Conservation (phyloP, 2,329 filamentous ascomycete species). For the Xylaria digitata region DNA sequence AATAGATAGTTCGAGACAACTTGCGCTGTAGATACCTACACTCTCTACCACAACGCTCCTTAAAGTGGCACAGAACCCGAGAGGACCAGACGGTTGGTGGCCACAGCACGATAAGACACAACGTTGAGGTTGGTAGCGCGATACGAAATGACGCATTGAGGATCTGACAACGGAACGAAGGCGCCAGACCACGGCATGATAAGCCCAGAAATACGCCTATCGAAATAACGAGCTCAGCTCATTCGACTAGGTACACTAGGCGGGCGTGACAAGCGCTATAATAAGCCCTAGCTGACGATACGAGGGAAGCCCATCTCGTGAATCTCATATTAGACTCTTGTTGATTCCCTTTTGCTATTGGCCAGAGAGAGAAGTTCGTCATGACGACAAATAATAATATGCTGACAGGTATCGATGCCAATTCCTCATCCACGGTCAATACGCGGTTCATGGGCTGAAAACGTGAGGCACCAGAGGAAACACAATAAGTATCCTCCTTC, state of each 20-base stretch:
- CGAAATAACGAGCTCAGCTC: conserved; percentile 30
- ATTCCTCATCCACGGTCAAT: too few species aligned
- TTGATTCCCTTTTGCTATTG: conserved; percentile 9
- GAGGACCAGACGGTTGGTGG: background rate
- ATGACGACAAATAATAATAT: background rate
- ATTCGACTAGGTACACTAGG: conserved; percentile 12
- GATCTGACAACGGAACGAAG: conserved; percentile 3
- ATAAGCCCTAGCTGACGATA: conserved; percentile 19
- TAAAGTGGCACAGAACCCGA: background rate
- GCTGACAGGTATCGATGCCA: too few species aligned
- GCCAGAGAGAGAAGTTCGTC: background rate
- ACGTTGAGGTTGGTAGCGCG: background rate
- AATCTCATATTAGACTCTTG: conserved; percentile 2
- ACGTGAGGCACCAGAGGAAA: too few species aligned
- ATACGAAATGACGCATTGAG: conserved; percentile 12
- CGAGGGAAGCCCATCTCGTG: conserved; percentile 4
- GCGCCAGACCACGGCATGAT: conserved; percentile 26
- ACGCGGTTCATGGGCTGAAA: too few species aligned
- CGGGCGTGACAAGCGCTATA: conserved; percentile 3
- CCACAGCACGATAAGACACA: background rate
- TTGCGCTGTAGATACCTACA: background rate
- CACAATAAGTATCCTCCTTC: conserved; percentile 16
- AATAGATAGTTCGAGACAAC: background rate
- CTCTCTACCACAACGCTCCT: background rate
- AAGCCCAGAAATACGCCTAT: conserved; percentile 32